A percentile compares a stretch with the other conserved stretches of the same genome.
Evolutionary conservation across 495 filamentous ascomycete genomes (phyloP).

Genomic region (Neurospora terricola): DNA sequence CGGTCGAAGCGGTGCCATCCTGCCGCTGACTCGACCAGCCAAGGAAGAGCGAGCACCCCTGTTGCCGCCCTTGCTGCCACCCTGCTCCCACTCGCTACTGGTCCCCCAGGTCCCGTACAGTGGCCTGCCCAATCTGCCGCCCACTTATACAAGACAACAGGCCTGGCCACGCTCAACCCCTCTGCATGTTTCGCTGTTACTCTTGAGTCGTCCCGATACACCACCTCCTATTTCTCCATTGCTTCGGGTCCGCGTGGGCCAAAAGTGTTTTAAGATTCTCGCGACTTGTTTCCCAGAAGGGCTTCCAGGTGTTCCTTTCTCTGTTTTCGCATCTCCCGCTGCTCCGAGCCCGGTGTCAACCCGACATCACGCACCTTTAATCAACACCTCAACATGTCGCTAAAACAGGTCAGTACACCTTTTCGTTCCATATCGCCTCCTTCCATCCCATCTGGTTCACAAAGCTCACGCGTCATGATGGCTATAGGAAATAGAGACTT

Average conservation of each 20-base stretch:
- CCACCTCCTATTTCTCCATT: conserved; percentile 16
- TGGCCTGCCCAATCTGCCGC: conserved; percentile 5
- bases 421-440: not conserved
- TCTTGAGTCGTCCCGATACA: conserved; percentile 5
- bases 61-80: conserved; percentile 16
- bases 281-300: not conserved
- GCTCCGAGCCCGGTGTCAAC: not conserved
- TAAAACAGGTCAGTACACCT: conserved; percentile 56
- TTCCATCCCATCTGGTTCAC: not conserved
- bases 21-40: conserved; percentile 18
- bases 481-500: conserved; percentile 92
- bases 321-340: not conserved
- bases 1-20: not conserved
- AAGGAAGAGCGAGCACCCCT: conserved; percentile 10
- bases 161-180: conserved; percentile 16
- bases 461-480: conserved; percentile 9
- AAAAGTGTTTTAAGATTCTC: not conserved
- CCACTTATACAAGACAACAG: conserved; percentile 8
- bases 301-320: not conserved
- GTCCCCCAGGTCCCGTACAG: not conserved
- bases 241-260: not conserved
- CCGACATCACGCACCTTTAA: not conserved
- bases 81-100: not conserved
- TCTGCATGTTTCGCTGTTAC: conserved; percentile 6
- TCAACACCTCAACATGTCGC: conserved; percentile 44